Evolutionary conservation across 306 rosid species (phyloP), one percentile per base, ranked within the genome.

Genomic region (Prinsepia uniflora): DNA sequence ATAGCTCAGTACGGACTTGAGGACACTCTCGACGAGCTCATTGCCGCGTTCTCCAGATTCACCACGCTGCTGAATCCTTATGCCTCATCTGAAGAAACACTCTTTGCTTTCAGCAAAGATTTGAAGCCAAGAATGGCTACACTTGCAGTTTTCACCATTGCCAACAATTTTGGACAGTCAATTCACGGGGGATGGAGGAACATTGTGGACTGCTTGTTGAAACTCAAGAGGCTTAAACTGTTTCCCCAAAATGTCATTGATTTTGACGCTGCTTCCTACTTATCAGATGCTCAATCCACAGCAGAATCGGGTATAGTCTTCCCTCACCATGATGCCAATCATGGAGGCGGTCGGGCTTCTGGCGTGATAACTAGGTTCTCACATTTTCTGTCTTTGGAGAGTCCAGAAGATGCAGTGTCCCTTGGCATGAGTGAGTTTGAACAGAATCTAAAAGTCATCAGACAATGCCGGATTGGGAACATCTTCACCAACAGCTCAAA

Each of bases 101-200:
- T 94, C 66, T 91, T 83, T 67, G 85, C 80, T 5, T 94, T 94
- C 40, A 87, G 88, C 78, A 87, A 91, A 75, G 97, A 94, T 77
- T 64, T 89, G 82, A 91, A 86, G 82, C 96, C 99, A 0, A 89
- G 84, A 72, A 72, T 91, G 79, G 96, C 99, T 59, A 94, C 96
- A 11, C 88, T 94, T 47, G 90, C 97, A 39, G 82, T 94, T 71
- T 91, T 94, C 81, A 87, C 87, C 42, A 66, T 94, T 8, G 99
- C 99, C 39, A 87, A 89, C 76, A 78, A 71, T 76, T 89, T 84
- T 5, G 87, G 87, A 6, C 80, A 84, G 72, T 80, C 96, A 1
- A 89, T 91, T 65, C 80, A 86, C 71, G 99, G 97, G 14, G 96
- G 96, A 52, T 94, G 99, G 97, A 89, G 87, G 84, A 94, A 86